A percentile compares a stretch with the other conserved stretches of the same genome.
phyloP scores from a whole-genome alignment of 176 grass and related monocot genomes.

The Oryza meridionalis region DNA sequence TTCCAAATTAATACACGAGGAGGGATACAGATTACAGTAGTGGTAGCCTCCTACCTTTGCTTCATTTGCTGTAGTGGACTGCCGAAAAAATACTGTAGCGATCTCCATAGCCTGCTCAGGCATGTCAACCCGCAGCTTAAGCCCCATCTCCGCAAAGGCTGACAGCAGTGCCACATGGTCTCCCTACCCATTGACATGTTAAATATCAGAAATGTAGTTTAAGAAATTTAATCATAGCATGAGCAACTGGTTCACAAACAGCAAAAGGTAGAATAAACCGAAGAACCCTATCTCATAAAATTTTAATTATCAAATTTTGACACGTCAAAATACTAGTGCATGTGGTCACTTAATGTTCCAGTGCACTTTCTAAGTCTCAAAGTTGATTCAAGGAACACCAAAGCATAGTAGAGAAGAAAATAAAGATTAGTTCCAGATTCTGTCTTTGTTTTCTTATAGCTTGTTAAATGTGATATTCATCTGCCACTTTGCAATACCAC shows the following conservation, averaged over 20 bases:
- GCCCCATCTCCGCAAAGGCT: constrained; percentile 96
- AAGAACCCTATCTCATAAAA: background rate
- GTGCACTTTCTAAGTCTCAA: background rate
- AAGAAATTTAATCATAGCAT: background rate
- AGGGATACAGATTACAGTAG: background rate
- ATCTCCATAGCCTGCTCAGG: constrained; percentile 91
- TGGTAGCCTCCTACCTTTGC: constrained; percentile 46
- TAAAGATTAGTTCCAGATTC: background rate
- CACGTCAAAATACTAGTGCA: constrained; percentile 8
- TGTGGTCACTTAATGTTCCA: background rate
- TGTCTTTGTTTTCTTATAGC: constrained; percentile 19
- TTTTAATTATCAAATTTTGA: background rate
- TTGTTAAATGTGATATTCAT: constrained; percentile 25
- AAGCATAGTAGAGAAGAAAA: constrained; percentile 1
- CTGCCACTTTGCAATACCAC: background rate
- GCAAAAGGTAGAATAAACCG: constrained; percentile 6
- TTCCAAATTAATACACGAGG: background rate
- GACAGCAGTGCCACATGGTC: constrained; percentile 90
- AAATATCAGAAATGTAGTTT: constrained; percentile 38
- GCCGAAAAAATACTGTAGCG: constrained; percentile 80
- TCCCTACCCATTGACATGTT: constrained; percentile 58
- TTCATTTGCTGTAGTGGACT: constrained; percentile 80
- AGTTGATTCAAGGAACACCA: background rate
- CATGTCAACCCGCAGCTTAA: constrained; percentile 97
- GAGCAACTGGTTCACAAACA: background rate